phyloP scores from a whole-genome alignment of 805 yeast species.

The Saccharomycopsis selenospora region DNA sequence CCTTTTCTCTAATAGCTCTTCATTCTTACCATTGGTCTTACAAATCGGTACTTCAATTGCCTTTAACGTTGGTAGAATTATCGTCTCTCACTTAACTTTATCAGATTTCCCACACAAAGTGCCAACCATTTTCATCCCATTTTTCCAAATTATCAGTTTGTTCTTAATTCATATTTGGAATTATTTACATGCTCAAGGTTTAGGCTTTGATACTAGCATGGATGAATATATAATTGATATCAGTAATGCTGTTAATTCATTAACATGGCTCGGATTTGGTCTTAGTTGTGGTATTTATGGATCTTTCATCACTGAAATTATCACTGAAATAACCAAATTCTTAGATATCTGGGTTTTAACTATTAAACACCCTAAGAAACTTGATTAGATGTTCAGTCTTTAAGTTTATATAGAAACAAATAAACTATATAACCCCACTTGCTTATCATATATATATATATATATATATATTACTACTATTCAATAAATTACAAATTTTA shows the following conservation, averaged over 20 bases:
- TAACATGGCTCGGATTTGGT: constrained; percentile 63
- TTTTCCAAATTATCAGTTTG: constrained; percentile 35
- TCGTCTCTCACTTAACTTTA: constrained; percentile 74
- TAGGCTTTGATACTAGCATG: constrained; percentile 14
- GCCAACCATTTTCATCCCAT: constrained; percentile 63
- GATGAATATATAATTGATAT: constrained; percentile 31
- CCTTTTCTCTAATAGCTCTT: constrained; percentile 27
- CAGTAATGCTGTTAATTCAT: constrained; percentile 38
- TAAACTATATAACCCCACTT: not conserved
- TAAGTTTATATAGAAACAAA: constrained; percentile 1
- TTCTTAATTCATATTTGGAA: constrained; percentile 24
- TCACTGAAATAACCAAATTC: constrained; percentile 70
- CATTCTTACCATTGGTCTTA: constrained; percentile 50
- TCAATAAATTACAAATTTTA: no score
- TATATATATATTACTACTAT: no score
- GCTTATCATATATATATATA: no score
- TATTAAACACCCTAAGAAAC: constrained; percentile 65
- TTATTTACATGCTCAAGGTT: constrained; percentile 18
- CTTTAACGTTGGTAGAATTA: constrained; percentile 84
- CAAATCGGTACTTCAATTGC: constrained; percentile 75
- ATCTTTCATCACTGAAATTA: constrained; percentile 67
- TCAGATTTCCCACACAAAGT: constrained; percentile 71
- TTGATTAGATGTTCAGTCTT: constrained; percentile 3
- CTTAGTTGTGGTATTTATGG: constrained; percentile 60
- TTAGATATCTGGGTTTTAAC: constrained; percentile 81